Evolutionary conservation across 805 yeast species (phyloP).

Genomic region (Wickerhamomyces bisporus): DNA sequence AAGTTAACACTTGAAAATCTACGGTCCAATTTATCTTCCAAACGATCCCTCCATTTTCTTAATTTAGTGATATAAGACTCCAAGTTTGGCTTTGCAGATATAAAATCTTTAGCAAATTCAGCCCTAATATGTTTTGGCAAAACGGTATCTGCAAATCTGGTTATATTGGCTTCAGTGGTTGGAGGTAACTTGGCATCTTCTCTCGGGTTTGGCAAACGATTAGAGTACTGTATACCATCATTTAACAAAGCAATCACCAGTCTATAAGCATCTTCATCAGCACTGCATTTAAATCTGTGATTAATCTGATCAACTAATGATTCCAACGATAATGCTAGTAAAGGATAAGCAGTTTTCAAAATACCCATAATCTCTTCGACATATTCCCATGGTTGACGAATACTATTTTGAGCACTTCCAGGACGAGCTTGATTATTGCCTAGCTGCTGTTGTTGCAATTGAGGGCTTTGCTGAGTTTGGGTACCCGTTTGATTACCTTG

Average conservation of each 20-base stretch:
- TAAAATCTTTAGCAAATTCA: constrained; percentile 89
- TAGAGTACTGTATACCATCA: constrained; percentile 89
- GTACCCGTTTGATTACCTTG: constrained; percentile 7
- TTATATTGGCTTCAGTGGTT: constrained; percentile 82
- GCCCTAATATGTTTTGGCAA: constrained; percentile 83
- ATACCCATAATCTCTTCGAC: constrained; percentile 92
- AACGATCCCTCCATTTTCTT: constrained; percentile 86
- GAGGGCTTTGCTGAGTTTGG: constrained; percentile 8
- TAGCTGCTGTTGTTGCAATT: neutral
- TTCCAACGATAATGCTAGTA: constrained; percentile 86
- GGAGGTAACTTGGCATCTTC: constrained; percentile 87
- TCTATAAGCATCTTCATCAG: constrained; percentile 95
- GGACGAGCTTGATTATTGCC: constrained; percentile 1
- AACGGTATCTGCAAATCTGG: constrained; percentile 88
- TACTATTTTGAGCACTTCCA: constrained; percentile 16
- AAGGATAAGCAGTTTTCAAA: constrained; percentile 92
- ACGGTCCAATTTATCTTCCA: constrained; percentile 88
- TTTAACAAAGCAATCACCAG: constrained; percentile 86
- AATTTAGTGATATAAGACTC: constrained; percentile 80
- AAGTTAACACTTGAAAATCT: constrained; percentile 73
- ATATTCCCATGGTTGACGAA: constrained; percentile 88
- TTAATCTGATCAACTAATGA: constrained; percentile 93
- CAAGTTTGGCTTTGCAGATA: constrained; percentile 78
- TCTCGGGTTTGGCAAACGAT: constrained; percentile 79
- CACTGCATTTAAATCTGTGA: constrained; percentile 87